Evolutionary conservation across 2,329 filamentous ascomycete species (phyloP).

Genomic region (Fusarium sp.): DNA sequence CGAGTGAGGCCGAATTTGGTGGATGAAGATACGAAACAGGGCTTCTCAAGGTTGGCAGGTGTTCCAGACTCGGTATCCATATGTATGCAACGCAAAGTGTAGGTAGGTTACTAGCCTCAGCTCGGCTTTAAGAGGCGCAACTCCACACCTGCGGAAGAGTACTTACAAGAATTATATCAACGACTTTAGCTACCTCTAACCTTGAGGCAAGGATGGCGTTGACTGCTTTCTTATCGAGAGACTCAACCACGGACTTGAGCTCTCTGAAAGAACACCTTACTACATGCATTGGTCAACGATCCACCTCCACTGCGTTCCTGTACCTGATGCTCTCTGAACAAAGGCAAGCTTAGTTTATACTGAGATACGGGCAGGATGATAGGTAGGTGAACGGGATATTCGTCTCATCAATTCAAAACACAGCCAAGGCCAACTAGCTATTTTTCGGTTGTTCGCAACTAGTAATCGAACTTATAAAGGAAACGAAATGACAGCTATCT

Average conservation of each 20-base stretch:
- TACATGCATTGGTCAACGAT: too few relatives aligned
- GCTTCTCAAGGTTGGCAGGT: constrained; percentile 14
- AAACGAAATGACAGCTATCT: constrained; percentile 13
- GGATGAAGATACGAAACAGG: constrained; percentile 3
- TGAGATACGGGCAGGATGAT: not conserved
- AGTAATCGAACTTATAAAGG: not conserved
- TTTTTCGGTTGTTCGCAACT: not conserved
- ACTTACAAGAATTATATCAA: not conserved
- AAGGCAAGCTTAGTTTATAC: constrained; percentile 2
- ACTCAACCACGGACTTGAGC: too few relatives aligned
- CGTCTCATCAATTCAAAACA: not conserved
- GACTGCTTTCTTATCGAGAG: too few relatives aligned
- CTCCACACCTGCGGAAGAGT: not conserved
- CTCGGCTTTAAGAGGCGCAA: not conserved
- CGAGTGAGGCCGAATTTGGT: not conserved
- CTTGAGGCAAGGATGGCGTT: too few relatives aligned
- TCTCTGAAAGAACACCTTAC: too few relatives aligned
- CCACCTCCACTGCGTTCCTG: too few relatives aligned
- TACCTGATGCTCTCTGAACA: not conserved
- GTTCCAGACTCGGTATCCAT: constrained; percentile 12
- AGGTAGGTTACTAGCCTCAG: not conserved
- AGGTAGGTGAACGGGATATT: not conserved
- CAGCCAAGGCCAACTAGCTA: not conserved
- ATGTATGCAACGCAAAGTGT: not conserved
- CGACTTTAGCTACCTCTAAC: not conserved